Percentiles rank a stretch among this genome's conserved stretches.
Evolutionary conservation across 805 yeast genomes (phyloP).

Genomic region (Candida wancherniae): DNA sequence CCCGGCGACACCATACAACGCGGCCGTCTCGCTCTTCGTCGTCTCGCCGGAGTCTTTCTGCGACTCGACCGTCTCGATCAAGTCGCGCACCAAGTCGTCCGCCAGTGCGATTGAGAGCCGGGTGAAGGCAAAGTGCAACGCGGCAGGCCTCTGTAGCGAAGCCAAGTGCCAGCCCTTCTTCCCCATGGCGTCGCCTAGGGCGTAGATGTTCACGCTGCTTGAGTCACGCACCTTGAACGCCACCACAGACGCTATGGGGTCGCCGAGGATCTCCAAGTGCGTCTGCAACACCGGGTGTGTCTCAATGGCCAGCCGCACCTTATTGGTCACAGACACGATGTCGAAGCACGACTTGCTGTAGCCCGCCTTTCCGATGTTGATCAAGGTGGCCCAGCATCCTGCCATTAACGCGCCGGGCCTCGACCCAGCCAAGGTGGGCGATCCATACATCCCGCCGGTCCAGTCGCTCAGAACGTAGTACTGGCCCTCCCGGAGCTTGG

Average conservation of each 20-base stretch:
- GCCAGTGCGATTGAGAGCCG: constrained; percentile 58
- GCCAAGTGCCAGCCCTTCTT: constrained; percentile 84
- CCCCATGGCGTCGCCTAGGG: constrained; percentile 65
- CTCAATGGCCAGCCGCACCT: constrained; percentile 46
- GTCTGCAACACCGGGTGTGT: constrained; percentile 40
- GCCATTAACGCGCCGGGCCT: constrained; percentile 96
- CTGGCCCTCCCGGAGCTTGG: constrained; percentile 68
- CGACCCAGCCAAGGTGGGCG: constrained; percentile 95
- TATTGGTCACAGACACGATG: constrained; percentile 62
- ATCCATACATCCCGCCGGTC: constrained; percentile 94
- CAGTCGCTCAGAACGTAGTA: constrained; percentile 80
- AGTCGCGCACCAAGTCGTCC: constrained; percentile 52
- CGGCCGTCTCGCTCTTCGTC: constrained; percentile 63
- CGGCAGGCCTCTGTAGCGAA: constrained; percentile 84
- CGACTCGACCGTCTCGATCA: constrained; percentile 42
- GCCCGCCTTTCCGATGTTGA: constrained; percentile 80
- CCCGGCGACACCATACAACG: constrained; percentile 93
- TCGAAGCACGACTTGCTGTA: constrained; percentile 61
- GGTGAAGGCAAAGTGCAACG: constrained; percentile 87
- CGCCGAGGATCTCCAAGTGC: constrained; percentile 70
- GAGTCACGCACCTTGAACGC: constrained; percentile 55
- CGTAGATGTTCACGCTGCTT: constrained; percentile 59
- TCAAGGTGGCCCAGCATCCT: constrained; percentile 97
- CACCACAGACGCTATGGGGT: constrained; percentile 79
- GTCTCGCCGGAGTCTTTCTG: constrained; percentile 28